phyloP scores from a whole-genome alignment of 2,329 filamentous ascomycete species.

The Phaeomoniella chlamydospora region DNA sequence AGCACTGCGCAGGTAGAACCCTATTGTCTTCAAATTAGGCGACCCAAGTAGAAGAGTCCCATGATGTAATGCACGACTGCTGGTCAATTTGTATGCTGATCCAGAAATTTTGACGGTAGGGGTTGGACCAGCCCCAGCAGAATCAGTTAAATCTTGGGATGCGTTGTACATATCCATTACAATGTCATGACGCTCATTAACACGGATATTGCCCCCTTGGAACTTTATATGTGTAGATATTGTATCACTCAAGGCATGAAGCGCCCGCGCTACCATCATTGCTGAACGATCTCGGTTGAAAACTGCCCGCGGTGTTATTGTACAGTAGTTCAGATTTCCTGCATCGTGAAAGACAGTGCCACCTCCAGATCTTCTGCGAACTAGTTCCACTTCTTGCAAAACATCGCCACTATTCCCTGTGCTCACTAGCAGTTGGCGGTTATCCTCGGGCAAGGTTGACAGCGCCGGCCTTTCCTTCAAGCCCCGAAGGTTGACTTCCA shows the following conservation, averaged over 20 bases:
- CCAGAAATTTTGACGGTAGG: constrained; percentile 69
- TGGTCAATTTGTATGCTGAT: constrained; percentile 86
- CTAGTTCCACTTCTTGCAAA: constrained; percentile 38
- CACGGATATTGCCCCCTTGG: constrained; percentile 41
- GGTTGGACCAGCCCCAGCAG: constrained; percentile 6
- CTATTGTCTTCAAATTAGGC: constrained; percentile 57
- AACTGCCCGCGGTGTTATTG: constrained; percentile 61
- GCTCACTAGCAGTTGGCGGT: too few species aligned
- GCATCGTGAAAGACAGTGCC: constrained; percentile 88
- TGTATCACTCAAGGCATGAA: constrained; percentile 23
- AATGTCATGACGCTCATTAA: constrained; percentile 89
- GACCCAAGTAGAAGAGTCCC: constrained; percentile 76
- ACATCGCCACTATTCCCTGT: constrained; percentile 2
- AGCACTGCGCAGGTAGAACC: constrained; percentile 60
- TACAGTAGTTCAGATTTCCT: constrained; percentile 89
- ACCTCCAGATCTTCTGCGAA: constrained; percentile 75
- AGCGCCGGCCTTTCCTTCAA: constrained; percentile 31
- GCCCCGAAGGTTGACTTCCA: constrained; percentile 63
- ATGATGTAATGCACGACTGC: constrained; percentile 72
- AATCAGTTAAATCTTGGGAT: constrained; percentile 20
- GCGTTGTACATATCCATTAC: constrained; percentile 40
- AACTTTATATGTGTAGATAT: constrained; percentile 6
- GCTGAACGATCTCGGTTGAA: constrained; percentile 84
- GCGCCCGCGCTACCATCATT: constrained; percentile 79
- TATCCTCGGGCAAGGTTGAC: neutral